These are phyloP conservation scores for Helicosporidium sp. DNA, from an alignment of 139 green algal species.

Conservation along the genomic window DNA sequence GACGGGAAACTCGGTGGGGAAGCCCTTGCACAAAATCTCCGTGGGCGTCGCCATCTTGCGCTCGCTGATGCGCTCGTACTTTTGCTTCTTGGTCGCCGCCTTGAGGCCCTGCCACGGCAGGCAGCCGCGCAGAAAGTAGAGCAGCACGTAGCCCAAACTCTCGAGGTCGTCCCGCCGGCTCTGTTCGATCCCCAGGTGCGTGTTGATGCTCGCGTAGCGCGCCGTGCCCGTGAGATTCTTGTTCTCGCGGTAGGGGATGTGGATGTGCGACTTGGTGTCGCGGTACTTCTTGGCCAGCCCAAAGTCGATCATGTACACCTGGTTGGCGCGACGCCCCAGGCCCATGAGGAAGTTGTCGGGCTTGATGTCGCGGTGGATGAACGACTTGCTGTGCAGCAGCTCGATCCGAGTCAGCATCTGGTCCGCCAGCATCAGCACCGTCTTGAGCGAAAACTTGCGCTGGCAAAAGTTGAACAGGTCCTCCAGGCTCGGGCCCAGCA, in stretches of 20 bases:
- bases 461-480: slow-evolving; percentile 99
- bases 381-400: slow-evolving; percentile 91
- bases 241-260: slow-evolving; percentile 98
- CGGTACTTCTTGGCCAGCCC: slow-evolving; percentile 98
- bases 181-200: slow-evolving; percentile 98
- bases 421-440: slow-evolving; percentile 96
- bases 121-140: slow-evolving; percentile 94
- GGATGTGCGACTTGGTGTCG: slow-evolving; percentile 92
- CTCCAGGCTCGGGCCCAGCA: slow-evolving; percentile 86
- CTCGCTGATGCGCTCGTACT: slow-evolving; percentile 99
- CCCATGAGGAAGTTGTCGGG: slow-evolving; percentile 99
- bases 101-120: slow-evolving; percentile 95
- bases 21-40: slow-evolving; percentile 92
- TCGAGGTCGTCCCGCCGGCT: slow-evolving; percentile 84
- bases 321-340: slow-evolving; percentile 88
- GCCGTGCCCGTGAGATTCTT: slow-evolving; percentile 98
- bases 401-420: slow-evolving; percentile 91
- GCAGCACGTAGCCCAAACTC: slow-evolving; percentile 86
- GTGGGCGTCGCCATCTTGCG: slow-evolving; percentile 99
- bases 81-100: slow-evolving; percentile 97
- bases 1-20: slow-evolving; percentile 85
- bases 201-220: slow-evolving; percentile 98
- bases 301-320: slow-evolving; percentile 99
- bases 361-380: slow-evolving; percentile 98
- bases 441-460: slow-evolving; percentile 92